Evolutionary conservation across 345 rosid genomes (phyloP), one percentile per base, ranked within the genome.

Genomic region (Viola odorata): DNA sequence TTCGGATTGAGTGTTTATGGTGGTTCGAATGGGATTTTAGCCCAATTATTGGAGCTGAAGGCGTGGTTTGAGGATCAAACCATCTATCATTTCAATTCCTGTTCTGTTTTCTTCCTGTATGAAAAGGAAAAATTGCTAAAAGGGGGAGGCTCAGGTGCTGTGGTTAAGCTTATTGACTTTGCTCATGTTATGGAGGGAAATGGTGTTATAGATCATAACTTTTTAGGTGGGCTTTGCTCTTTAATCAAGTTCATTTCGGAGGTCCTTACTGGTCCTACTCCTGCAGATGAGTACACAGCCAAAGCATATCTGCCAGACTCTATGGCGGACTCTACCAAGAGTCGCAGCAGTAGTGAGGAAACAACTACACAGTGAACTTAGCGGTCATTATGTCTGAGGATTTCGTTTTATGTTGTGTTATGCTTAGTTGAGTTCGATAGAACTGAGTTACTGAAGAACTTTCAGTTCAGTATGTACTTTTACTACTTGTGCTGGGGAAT

Each of bases 51-150:
- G 73, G 89, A 86, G 70, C 80, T 95, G 47, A 95, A 88, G 77
- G 79, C 81, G 14, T 95, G 99, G 99, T 88, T 95, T 17, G 99
- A 91, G 85, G 81, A 72, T 71, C 97, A 95, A 72, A 91, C 89
- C 11, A 64, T 69, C 12, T 88, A 88, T 80, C 97, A 86, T 76
- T 85, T 95, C 72, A 70, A 85, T 69, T 86, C 97, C 12, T 85
- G 92, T 77, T 95, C 97, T n/a, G 74, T 91, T 65, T 86, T 95
- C 7, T 61, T 95, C 74, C 50, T 86, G 3, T 86, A 72, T 61
- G 96, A 85, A 16, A 82, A 85, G 70, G 89, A 82, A 37, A 67
- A 77, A 11, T 15, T 76, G 39, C 50, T 77, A 58, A 57, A 69
- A 5, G 84, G 82, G 52, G 61, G 39, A 52, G 73, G 61, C 59